Evolutionary conservation across 2,329 filamentous ascomycete genomes (phyloP), one percentile per base, ranked within the genome.

Genomic region (Decorospora gaudefroyi): DNA sequence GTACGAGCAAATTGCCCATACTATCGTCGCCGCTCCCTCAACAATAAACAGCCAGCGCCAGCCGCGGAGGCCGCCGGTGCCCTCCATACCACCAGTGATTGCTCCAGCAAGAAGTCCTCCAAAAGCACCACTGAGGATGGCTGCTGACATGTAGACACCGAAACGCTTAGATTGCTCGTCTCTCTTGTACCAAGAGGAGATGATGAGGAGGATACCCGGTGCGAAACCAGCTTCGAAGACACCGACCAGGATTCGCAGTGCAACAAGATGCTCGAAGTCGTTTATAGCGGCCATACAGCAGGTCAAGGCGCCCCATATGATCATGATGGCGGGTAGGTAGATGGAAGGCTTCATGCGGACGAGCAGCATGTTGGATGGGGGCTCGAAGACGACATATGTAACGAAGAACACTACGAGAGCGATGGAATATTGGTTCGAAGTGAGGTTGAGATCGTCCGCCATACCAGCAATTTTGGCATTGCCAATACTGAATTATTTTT

Each of bases 111-210:
- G 61, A 1, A 80, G 59, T 3, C 43, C 43, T 5, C 43, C 43
- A 32, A 81, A 81, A 2, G 77, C 78, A n/a, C 78, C 78, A 0
- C 72, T 79, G 2, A 80, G 69, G 2, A 82, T 76, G 0, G 78
- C 79, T 1, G 77, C 78, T n/a, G 80, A 78, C 48, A 82, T 79
- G 53, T 81, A 83, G 1, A 84, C 63, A 6, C 74, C 78, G 30
- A 81, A 79, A 2, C 81, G 75, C 36, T 79, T 80, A 0, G 77
- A 76, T 28, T 83, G 74, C 53, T 84, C 81, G 9, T 75, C 74
- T 34, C 74, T 77, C 47, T 79, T 46, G 43, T 46, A 46, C 43
- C 43, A 46, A 3, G 74, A 80, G 0, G 78, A 80, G 5, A 84
- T 71, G 15, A 79, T 73, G 31, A 77, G 74, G 31, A 80, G 67